phyloP scores from a whole-genome alignment of 305 asterid species.

The Plantago coronopus region DNA sequence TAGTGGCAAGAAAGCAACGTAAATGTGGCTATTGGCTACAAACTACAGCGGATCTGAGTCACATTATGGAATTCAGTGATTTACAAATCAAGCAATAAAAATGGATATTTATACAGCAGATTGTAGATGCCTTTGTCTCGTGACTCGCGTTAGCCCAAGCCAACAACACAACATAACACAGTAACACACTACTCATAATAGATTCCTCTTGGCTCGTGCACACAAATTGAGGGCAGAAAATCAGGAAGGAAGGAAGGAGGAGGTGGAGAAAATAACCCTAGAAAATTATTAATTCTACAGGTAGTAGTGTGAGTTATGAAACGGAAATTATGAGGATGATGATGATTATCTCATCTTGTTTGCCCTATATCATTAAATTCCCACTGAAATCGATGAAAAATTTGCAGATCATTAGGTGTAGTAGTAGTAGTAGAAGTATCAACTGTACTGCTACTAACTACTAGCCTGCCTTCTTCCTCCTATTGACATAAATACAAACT shows the following conservation, averaged over 20 bases:
- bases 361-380: neutral
- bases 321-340: neutral
- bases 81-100: neutral
- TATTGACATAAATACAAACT: neutral
- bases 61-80: constrained; percentile 12
- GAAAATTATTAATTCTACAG: neutral
- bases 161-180: neutral
- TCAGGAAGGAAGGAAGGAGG: too few species aligned
- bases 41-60: constrained; percentile 9
- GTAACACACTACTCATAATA: neutral
- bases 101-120: neutral
- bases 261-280: neutral
- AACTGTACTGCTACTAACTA: too few species aligned
- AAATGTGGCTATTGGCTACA: constrained; percentile 7
- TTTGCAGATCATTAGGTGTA: too few species aligned
- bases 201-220: constrained; percentile 7
- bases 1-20: constrained; percentile 12
- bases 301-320: neutral
- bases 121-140: constrained; percentile 13
- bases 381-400: neutral
- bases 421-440: neutral
- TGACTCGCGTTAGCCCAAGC: neutral
- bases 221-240: constrained; percentile 8
- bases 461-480: neutral
- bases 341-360: neutral